Base-by-base conservation (phyloP, 805 yeast species). In the Sugiyamaella smithiae region DNA sequence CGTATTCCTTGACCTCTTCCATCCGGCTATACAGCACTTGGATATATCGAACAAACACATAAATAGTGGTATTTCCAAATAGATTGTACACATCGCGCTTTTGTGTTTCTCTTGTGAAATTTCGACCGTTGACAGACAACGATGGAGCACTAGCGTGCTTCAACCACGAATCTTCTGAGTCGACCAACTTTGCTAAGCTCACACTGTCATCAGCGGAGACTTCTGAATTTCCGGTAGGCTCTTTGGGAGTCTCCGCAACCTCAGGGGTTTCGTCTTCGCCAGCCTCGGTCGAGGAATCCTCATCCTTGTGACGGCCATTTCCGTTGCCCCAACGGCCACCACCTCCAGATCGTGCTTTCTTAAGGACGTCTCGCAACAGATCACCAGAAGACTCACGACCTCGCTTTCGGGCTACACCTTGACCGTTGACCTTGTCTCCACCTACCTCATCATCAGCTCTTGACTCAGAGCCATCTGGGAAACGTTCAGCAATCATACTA, bases 51-150 rank as follows among this genome's bases (percentile, higher is more conserved):
- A 89, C 80, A 59, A 93, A 89, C 28, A 89, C 86, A 62, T 93
- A 93, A 32, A 90, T 78, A 49, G 90, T 82, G 3, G 96, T 84
- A 67, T 91, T 90, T 53, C 87, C 88, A 72, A 91, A 93, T 59
- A 90, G 66, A 64, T 89, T 90, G 72, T 71, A 88, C 42, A 74
- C 77, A 25, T 71, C 42, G n/a, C 69, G 61, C 46, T 58, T 67
- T 63, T 59, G 62, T 29, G 58, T 57, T n/a, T 49, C 49, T 19
- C 25, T 38, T 17, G 41, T 38, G 22, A 25, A 9, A 12, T 33
- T 14, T 16, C 24, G 6, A 3, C 20, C 36, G 12, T 38, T 40
- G 12, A 11, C 40, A 6, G 42, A 16, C 25, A 42, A 24, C 14
- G 28, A 19, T 4, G 42, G 40, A 2, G 35, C 48, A 17, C 50